Percentiles rank a stretch among this genome's conserved stretches.
phyloP scores from a whole-genome alignment of 140 eudicot species.

The Ambrosia hybrid region DNA sequence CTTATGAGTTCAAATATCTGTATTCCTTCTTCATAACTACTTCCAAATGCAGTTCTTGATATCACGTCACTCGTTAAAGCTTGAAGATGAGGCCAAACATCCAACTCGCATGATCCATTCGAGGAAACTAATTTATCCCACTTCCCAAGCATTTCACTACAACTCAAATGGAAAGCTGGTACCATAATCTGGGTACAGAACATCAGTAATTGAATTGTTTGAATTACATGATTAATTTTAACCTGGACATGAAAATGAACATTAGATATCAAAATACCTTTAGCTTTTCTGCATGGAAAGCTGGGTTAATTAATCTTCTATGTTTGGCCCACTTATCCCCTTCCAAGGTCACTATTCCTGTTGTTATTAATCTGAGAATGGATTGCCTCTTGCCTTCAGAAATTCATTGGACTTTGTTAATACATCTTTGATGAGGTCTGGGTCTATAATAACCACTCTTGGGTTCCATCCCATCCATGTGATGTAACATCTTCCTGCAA shows the following conservation, averaged over 20 bases:
- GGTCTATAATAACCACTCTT: neutral
- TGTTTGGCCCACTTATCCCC: constrained; percentile 9
- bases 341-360: neutral
- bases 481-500: neutral
- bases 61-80: too few relatives aligned
- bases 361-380: neutral
- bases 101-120: constrained; percentile 18
- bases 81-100: neutral
- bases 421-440: constrained; percentile 5
- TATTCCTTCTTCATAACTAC: too few relatives aligned
- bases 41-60: too few relatives aligned
- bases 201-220: neutral
- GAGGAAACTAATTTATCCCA: constrained; percentile 24
- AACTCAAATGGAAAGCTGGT: constrained; percentile 24
- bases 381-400: neutral
- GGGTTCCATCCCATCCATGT: constrained; percentile 15
- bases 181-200: constrained; percentile 10
- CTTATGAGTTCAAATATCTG: constrained; percentile 20
- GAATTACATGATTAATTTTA: neutral
- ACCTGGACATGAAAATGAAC: neutral
- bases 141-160: constrained; percentile 18
- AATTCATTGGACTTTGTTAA: neutral
- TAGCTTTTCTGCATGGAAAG: constrained; percentile 13
- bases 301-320: neutral
- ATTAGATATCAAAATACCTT: neutral